Evolutionary conservation across 2,329 filamentous ascomycete species (phyloP).

Genomic region (Septoria linicola): DNA sequence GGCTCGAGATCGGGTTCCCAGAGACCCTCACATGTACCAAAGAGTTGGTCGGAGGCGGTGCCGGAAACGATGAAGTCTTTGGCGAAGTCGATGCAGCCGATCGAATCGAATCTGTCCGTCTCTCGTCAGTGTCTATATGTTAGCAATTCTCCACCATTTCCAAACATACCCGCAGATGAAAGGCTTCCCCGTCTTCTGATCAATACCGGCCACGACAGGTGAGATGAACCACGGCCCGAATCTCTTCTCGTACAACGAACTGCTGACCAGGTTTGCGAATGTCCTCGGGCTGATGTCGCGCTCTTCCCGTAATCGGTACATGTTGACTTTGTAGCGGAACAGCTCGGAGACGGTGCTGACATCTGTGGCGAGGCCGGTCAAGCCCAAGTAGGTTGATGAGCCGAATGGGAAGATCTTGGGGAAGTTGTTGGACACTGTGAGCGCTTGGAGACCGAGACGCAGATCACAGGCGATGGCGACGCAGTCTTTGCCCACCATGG

Average conservation of each 20-base stretch:
- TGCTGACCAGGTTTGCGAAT: conserved; percentile 92
- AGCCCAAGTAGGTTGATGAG: conserved; percentile 83
- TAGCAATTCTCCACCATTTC: no score
- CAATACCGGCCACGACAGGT: conserved; percentile 91
- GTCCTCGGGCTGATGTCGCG: conserved; percentile 91
- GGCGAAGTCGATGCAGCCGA: conserved; percentile 98
- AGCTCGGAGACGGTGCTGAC: conserved; percentile 92
- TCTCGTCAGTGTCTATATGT: background rate
- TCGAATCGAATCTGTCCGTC: conserved; percentile 72
- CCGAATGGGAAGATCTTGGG: conserved; percentile 99
- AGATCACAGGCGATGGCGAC: conserved; percentile 99
- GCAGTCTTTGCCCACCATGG: conserved; percentile 99
- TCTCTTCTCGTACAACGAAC: conserved; percentile 86
- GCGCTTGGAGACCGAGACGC: conserved; percentile 89
- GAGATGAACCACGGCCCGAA: conserved; percentile 97
- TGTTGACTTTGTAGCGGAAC: conserved; percentile 99
- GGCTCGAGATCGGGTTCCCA: conserved; percentile 97
- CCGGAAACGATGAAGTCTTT: conserved; percentile 99
- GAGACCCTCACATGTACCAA: conserved; percentile 95
- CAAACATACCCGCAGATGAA: conserved; percentile 78
- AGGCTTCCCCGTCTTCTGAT: conserved; percentile 88
- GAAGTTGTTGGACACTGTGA: conserved; percentile 99
- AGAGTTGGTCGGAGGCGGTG: conserved; percentile 94
- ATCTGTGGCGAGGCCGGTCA: conserved; percentile 95
- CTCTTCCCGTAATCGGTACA: conserved; percentile 98